Conservation (phyloP, 2,329 filamentous ascomycete genomes). For the Plenodomus biglobosus region DNA sequence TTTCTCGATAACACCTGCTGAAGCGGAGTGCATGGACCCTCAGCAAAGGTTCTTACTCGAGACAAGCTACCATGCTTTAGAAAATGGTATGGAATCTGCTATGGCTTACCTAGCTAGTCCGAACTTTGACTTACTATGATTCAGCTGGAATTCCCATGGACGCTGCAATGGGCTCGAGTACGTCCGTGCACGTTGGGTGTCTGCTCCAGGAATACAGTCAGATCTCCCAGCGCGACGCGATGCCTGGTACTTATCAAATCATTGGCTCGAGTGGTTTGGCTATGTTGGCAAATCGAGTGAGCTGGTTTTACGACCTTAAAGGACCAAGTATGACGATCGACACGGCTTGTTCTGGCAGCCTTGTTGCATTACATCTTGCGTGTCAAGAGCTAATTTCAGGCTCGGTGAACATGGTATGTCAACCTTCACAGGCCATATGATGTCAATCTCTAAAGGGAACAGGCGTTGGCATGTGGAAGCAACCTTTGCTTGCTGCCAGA, state of each 20-base stretch:
- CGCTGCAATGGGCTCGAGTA: conserved; percentile 11
- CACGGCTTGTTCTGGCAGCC: conserved; percentile 28
- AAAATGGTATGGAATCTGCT: conserved; percentile 15
- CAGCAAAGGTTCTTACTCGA: conserved; percentile 26
- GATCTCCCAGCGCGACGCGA: conserved; percentile 4
- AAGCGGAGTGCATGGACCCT: conserved; percentile 27
- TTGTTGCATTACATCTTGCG: conserved; percentile 23
- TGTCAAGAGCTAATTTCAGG: conserved; percentile 11
- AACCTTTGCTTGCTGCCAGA: conserved; percentile 11
- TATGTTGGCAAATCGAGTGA: conserved; percentile 20
- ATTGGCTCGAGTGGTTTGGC: conserved; percentile 3
- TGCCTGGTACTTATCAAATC: conserved; percentile 7
- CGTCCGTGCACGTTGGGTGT: conserved; percentile 15
- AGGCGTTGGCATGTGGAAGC: conserved; percentile 8
- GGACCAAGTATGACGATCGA: conserved; percentile 29
- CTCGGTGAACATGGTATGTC: conserved; percentile 2
- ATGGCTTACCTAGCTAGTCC: neutral
- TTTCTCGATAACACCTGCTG: conserved; percentile 15
- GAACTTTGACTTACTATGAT: neutral
- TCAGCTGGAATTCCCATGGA: conserved; percentile 14
- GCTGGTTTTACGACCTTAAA: conserved; percentile 26
- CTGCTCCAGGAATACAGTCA: conserved; percentile 10
- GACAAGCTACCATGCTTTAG: conserved; percentile 26
- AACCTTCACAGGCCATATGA: neutral
- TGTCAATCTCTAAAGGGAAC: neutral